Percentiles rank a stretch among this genome's conserved stretches.
These are phyloP conservation scores for Candida silvatica DNA, from an alignment of 805 yeast species.

Conservation along the genomic window DNA sequence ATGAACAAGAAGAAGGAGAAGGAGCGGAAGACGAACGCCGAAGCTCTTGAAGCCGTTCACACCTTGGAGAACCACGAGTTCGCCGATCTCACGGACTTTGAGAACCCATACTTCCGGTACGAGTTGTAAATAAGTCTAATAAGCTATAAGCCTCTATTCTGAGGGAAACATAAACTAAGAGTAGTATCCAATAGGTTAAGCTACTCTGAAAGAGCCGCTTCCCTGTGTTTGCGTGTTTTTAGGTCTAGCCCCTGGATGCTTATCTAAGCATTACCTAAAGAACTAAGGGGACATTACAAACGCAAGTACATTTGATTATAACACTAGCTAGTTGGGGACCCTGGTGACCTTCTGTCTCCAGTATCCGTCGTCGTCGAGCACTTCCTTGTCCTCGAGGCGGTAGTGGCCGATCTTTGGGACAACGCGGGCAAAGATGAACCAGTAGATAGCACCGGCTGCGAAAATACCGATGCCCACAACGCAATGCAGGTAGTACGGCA, in stretches of 20 bases:
- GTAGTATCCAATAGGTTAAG: too few species aligned
- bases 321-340: too few species aligned
- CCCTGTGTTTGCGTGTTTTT: too few species aligned
- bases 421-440: slow-evolving; percentile 53
- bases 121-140: slow-evolving; percentile 10
- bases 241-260: too few species aligned
- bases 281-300: too few species aligned
- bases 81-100: slow-evolving; percentile 33
- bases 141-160: too few species aligned
- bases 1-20: slow-evolving; percentile 10
- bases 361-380: slow-evolving; percentile 52
- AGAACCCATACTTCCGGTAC: slow-evolving; percentile 45
- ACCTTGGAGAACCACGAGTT: slow-evolving; percentile 11
- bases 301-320: too few species aligned
- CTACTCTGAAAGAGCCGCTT: too few species aligned
- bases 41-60: slow-evolving; percentile 13
- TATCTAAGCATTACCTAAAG: too few species aligned
- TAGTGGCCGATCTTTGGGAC: slow-evolving; percentile 51
- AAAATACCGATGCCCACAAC: slow-evolving; percentile 78
- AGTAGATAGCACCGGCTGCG: slow-evolving; percentile 56
- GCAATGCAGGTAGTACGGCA: slow-evolving; percentile 62
- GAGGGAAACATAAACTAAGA: too few species aligned
- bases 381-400: slow-evolving; percentile 41
- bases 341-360: slow-evolving; percentile 55
- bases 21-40: slow-evolving; percentile 5